Base-by-base conservation (phyloP, 345 rosid genomes). In the Excoecaria cochinchinensis region DNA sequence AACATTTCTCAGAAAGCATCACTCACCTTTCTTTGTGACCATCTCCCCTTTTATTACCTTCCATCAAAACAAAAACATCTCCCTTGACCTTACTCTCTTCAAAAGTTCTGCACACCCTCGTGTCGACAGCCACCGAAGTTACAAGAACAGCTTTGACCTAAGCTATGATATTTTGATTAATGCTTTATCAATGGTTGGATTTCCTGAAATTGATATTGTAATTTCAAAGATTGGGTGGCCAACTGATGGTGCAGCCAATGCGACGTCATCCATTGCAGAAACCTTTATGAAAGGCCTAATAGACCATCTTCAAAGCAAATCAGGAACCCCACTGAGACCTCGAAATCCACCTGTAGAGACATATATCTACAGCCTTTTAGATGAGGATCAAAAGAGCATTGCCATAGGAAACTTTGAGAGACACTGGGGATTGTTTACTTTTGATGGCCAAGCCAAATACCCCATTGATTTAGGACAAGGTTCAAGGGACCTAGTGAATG, bases 371-470 rank as follows among this genome's bases (percentile, higher is more conserved):
- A 86, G 93, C 84, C 90, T 94, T 70, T 79, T 94, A 52, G 97
- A 92, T 56, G 98, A 94, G 85, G 93, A 92, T 82, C 84, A 87
- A 70, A 83, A 90, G 58, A 84, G 80, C 79, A 61, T 77, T 51
- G 81, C 83, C 64, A 73, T 85, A 0, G 98, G 97, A 62, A 89
- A 86, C 78, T 91, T 90, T 46, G 97, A 92, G 86, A 86, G 97
- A 70, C 97, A 94, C 16, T 94, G 97, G 97, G 98, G 98, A 16
- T 67, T 92, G 39, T 94, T 90, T 84, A 90, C 97, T 51, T 94
- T 94, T 51, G 98, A 94, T 73, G 98, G 98, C 66, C 98, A 92
- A 85, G 97, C 92, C 77, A 94, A 92, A 78, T 94, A 87, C 84
- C 80, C 59, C 57, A 74, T 90, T 74, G 82, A 82, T 72, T 80